A percentile compares a stretch with the other conserved stretches of the same genome.
Conservation (phyloP, 208 protist genomes). For the Leishmania braziliensis region DNA sequence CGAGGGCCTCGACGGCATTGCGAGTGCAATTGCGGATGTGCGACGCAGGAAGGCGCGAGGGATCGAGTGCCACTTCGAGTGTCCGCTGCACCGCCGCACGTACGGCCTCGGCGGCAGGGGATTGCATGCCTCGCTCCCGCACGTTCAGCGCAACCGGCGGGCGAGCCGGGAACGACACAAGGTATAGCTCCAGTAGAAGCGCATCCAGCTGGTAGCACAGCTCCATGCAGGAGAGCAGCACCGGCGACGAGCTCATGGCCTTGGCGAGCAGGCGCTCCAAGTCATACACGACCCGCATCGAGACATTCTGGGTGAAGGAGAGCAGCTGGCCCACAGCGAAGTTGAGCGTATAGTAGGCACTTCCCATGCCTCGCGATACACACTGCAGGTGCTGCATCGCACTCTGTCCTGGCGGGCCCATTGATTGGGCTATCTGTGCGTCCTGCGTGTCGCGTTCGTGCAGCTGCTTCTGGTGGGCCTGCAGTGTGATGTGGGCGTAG, state of each 20-base stretch:
- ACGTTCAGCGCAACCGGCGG: constrained; percentile 16
- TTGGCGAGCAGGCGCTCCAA: constrained; percentile 47
- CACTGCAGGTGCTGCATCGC: constrained; percentile 26
- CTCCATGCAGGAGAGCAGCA: constrained; percentile 52
- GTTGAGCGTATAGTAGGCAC: constrained; percentile 75
- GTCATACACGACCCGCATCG: constrained; percentile 46
- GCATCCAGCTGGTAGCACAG: constrained; percentile 69
- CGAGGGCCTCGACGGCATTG: constrained; percentile 71
- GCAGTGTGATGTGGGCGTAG: constrained; percentile 71
- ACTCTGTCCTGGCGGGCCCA: constrained; percentile 27
- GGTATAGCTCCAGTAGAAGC: constrained; percentile 58
- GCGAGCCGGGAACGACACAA: constrained; percentile 51
- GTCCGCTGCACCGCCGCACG: constrained; percentile 50
- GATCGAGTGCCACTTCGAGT: constrained; percentile 59
- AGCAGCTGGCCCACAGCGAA: constrained; percentile 81
- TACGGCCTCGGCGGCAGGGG: constrained; percentile 30
- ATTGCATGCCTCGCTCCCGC: constrained; percentile 29
- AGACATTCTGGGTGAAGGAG: constrained; percentile 65
- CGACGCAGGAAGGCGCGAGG: constrained; percentile 50
- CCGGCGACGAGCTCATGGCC: constrained; percentile 5
- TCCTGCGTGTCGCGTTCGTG: constrained; percentile 57
- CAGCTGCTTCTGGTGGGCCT: constrained; percentile 63
- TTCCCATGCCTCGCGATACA: constrained; percentile 60
- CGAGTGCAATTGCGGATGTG: constrained; percentile 54
- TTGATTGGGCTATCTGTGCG: constrained; percentile 34